These are phyloP conservation scores for Mucor indicus DNA, from an alignment of 371 early-diverging fungal species.

Conservation along the genomic window DNA sequence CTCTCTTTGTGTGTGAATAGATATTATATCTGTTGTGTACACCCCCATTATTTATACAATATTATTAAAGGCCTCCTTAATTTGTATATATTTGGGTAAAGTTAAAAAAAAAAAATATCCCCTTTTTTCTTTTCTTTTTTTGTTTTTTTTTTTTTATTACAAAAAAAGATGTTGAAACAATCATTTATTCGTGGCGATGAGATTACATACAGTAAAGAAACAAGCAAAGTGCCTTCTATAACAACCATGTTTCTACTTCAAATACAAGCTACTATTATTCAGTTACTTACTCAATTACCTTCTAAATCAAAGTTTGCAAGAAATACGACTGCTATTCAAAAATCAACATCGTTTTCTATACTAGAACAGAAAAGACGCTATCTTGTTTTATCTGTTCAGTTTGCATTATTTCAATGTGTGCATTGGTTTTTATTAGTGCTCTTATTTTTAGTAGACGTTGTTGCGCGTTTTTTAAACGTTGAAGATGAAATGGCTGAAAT, in stretches of 20 bases:
- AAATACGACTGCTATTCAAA: neutral
- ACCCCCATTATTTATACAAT: too few relatives aligned
- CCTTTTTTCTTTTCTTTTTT: too few relatives aligned
- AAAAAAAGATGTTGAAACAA: too few relatives aligned
- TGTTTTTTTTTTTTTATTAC: too few relatives aligned
- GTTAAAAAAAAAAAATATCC: too few relatives aligned
- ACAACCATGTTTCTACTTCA: constrained; percentile 37
- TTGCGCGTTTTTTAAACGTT: constrained; percentile 28
- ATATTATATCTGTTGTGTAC: too few relatives aligned
- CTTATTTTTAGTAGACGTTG: constrained; percentile 26
- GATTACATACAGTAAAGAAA: too few relatives aligned
- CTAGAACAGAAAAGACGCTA: neutral
- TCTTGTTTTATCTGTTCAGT: constrained; percentile 3
- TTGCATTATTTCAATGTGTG: constrained; percentile 7
- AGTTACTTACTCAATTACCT: constrained; percentile 21
- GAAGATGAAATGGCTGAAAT: constrained; percentile 28
- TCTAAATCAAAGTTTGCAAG: neutral
- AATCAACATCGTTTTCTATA: neutral
- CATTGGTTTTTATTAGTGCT: constrained; percentile 26
- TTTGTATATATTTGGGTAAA: too few relatives aligned
- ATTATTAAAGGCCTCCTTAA: too few relatives aligned
- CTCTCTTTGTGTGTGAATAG: too few relatives aligned
- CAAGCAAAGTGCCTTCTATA: constrained; percentile 20
- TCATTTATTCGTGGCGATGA: too few relatives aligned
- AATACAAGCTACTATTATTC: constrained; percentile 28